Evolutionary conservation across 495 filamentous ascomycete genomes (phyloP).

Genomic region (Daldinia concentrica): DNA sequence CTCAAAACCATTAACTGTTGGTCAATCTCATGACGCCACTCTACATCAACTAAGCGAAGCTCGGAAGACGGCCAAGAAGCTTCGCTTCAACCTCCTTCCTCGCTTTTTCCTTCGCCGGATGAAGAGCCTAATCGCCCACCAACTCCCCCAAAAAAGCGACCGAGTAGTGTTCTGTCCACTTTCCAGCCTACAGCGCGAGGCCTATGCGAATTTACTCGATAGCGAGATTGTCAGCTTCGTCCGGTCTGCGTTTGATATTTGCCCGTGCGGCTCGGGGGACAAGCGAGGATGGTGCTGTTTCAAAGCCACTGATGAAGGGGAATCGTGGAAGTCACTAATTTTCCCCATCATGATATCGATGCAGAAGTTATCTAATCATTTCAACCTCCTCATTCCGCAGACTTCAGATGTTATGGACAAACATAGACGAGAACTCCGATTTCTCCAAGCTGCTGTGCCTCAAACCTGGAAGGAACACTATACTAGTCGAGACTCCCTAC

Average conservation of each 20-base stretch:
- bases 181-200: conserved; percentile 81
- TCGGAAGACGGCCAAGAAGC: conserved; percentile 81
- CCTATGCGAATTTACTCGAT: conserved; percentile 83
- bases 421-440: conserved; percentile 79
- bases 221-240: conserved; percentile 78
- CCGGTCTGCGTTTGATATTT: conserved; percentile 69
- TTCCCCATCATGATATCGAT: conserved; percentile 86
- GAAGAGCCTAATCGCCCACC: conserved; percentile 91
- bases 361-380: conserved; percentile 90
- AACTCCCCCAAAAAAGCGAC: conserved; percentile 96
- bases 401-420: conserved; percentile 75
- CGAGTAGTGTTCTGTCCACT: conserved; percentile 94
- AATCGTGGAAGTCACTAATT: conserved; percentile 78
- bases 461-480: conserved; percentile 81
- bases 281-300: conserved; percentile 88
- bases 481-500: conserved; percentile 75
- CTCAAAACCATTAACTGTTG: conserved; percentile 79
- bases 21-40: conserved; percentile 93
- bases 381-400: conserved; percentile 86
- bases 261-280: conserved; percentile 73
- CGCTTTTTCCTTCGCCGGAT: conserved; percentile 92
- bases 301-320: conserved; percentile 63
- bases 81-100: conserved; percentile 88
- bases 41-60: conserved; percentile 80
- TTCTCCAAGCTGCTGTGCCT: conserved; percentile 78